Evolutionary conservation across 208 protist species (phyloP).

Genomic region (Spongospora subterranea): DNA sequence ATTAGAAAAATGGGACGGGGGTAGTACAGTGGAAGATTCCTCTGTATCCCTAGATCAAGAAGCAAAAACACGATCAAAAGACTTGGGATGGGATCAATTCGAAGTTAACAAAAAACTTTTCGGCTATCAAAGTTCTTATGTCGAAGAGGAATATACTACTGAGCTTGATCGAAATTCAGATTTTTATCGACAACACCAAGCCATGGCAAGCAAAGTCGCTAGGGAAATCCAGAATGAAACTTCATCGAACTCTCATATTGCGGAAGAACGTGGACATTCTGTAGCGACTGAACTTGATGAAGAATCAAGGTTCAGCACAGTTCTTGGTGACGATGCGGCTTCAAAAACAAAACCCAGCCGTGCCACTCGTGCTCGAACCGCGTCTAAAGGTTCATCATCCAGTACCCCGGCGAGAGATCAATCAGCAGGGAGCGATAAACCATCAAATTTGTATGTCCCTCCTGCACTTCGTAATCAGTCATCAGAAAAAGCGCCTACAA

Average conservation of each 20-base stretch:
- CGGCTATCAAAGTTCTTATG: slow-evolving; percentile 41
- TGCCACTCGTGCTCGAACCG: too few relatives aligned
- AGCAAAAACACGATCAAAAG: not conserved
- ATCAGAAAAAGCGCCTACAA: not conserved
- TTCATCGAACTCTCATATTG: not conserved
- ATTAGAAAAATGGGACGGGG: not conserved
- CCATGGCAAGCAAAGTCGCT: not conserved
- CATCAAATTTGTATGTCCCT: not conserved
- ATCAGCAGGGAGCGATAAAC: too few relatives aligned
- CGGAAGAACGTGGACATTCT: slow-evolving; percentile 10
- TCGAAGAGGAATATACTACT: slow-evolving; percentile 41
- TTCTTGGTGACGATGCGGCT: too few relatives aligned
- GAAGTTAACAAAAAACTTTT: slow-evolving; percentile 21
- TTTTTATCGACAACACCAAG: not conserved
- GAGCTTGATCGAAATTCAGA: not conserved
- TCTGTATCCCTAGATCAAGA: not conserved
- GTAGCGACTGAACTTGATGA: not conserved
- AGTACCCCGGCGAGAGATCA: too few relatives aligned
- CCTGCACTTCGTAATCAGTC: slow-evolving; percentile 18
- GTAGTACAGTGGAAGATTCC: not conserved
- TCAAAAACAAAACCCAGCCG: too few relatives aligned
- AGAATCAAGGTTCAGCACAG: slow-evolving; percentile 42
- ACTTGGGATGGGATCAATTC: slow-evolving; percentile 22
- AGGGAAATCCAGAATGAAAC: not conserved
- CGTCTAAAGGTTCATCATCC: too few relatives aligned